A percentile compares a stretch with the other conserved stretches of the same genome.
phyloP scores from a whole-genome alignment of 2,329 filamentous ascomycete species.

The Colletotrichum salicis region DNA sequence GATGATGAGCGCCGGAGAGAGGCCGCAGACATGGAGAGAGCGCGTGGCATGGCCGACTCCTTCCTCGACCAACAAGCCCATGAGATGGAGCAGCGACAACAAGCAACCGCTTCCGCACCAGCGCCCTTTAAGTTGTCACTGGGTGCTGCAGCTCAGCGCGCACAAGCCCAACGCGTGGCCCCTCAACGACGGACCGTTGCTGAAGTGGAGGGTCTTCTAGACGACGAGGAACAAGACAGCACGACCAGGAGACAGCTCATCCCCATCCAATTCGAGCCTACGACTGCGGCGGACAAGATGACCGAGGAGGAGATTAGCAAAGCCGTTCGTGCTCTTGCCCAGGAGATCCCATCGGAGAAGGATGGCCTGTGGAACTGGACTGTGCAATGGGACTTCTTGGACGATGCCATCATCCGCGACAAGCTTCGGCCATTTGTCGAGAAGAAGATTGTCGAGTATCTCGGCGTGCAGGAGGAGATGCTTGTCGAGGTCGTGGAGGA shows the following conservation, averaged over 20 bases:
- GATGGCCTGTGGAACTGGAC: slow-evolving; percentile 91
- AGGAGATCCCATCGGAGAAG: slow-evolving; percentile 89
- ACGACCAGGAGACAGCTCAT: slow-evolving; percentile 79
- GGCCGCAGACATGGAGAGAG: slow-evolving; percentile 78
- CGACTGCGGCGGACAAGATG: slow-evolving; percentile 73
- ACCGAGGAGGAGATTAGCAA: slow-evolving; percentile 88
- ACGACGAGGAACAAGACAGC: slow-evolving; percentile 89
- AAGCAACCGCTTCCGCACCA: slow-evolving; percentile 56
- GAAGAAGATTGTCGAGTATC: slow-evolving; percentile 97
- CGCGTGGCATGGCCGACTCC: slow-evolving; percentile 85
- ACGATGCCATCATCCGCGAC: slow-evolving; percentile 81
- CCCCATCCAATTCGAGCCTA: slow-evolving; percentile 83
- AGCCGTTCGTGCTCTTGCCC: slow-evolving; percentile 82
- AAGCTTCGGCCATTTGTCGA: slow-evolving; percentile 95
- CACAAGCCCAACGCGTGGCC: slow-evolving; percentile 65
- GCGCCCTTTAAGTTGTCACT: slow-evolving; percentile 93
- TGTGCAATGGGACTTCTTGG: slow-evolving; percentile 91
- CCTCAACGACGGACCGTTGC: slow-evolving; percentile 82
- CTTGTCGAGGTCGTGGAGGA: slow-evolving; percentile 92
- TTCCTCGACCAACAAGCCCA: slow-evolving; percentile 88
- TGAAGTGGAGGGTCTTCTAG: slow-evolving; percentile 92
- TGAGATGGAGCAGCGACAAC: slow-evolving; percentile 70
- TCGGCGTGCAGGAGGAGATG: slow-evolving; percentile 96
- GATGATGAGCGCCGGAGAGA: slow-evolving; percentile 77
- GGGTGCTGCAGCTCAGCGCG: slow-evolving; percentile 84